Evolutionary conservation across 2,329 filamentous ascomycete genomes (phyloP).

Genomic region (Cytospora chrysosperma): DNA sequence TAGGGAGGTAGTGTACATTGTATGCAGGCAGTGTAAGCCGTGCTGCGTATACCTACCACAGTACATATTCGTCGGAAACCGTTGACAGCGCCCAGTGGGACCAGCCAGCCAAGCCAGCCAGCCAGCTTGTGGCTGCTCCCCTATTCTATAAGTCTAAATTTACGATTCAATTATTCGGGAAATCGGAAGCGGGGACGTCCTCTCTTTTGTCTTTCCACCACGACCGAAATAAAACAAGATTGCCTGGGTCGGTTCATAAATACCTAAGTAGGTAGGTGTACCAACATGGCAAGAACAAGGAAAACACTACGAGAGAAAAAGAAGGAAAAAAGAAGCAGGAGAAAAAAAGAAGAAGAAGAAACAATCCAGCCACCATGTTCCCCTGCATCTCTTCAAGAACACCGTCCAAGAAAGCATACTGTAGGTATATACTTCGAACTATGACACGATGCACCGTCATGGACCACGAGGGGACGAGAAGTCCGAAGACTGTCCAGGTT

Average conservation of each 20-base stretch:
- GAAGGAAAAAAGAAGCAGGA: too few species aligned
- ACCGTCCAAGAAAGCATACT: not conserved
- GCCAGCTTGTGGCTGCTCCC: not conserved
- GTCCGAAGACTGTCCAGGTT: not conserved
- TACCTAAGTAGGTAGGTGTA: not conserved
- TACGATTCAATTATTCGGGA: not conserved
- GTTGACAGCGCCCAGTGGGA: not conserved
- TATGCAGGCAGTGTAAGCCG: too few species aligned
- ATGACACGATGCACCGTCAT: too few species aligned
- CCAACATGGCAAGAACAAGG: too few species aligned
- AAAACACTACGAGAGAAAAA: too few species aligned
- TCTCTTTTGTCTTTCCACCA: not conserved
- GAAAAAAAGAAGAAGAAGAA: too few species aligned
- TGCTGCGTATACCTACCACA: too few species aligned
- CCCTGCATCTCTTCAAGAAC: not conserved
- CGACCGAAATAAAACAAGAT: not conserved
- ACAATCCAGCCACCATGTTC: too few species aligned
- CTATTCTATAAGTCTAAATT: not conserved
- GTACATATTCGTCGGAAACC: conserved; percentile 18
- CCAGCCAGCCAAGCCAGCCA: too few species aligned
- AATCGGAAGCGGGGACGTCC: not conserved
- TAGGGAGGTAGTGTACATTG: too few species aligned
- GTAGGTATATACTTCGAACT: too few species aligned
- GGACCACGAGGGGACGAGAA: not conserved
- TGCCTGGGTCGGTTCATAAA: not conserved